Percentiles rank a stretch among this genome's conserved stretches.
Conservation (phyloP, 2,329 filamentous ascomycete genomes). For the Colletotrichum sp. region DNA sequence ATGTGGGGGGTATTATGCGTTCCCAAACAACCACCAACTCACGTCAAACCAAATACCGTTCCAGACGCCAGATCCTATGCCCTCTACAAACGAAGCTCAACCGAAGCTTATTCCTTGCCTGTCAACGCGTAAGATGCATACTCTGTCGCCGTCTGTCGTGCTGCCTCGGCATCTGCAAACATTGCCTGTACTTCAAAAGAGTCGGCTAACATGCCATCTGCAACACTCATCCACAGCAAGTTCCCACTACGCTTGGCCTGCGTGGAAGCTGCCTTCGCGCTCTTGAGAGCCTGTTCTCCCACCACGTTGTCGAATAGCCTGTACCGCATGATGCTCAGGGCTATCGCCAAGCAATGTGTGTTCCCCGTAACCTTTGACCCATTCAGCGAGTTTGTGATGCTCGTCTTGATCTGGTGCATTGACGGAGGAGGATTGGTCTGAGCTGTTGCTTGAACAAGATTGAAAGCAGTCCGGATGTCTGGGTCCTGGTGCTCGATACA, state of each 20-base stretch:
- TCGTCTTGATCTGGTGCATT: slow-evolving; percentile 79
- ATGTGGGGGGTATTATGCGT: slow-evolving; percentile 17
- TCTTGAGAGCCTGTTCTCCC: slow-evolving; percentile 80
- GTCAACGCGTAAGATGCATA: slow-evolving; percentile 49
- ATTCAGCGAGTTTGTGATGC: slow-evolving; percentile 75
- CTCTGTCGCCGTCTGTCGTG: slow-evolving; percentile 45
- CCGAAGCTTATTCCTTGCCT: slow-evolving; percentile 25
- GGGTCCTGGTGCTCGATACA: slow-evolving; percentile 74
- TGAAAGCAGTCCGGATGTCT: slow-evolving; percentile 79
- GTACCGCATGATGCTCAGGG: slow-evolving; percentile 83
- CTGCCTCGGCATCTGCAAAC: slow-evolving; percentile 42
- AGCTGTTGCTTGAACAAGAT: slow-evolving; percentile 75
- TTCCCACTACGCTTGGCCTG: slow-evolving; percentile 76
- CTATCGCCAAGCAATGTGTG: slow-evolving; percentile 80
- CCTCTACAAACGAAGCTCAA: not conserved
- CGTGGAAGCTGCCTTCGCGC: slow-evolving; percentile 70
- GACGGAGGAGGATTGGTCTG: slow-evolving; percentile 65
- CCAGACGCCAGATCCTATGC: slow-evolving; percentile 19
- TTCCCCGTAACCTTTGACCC: slow-evolving; percentile 75
- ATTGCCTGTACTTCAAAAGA: slow-evolving; percentile 78
- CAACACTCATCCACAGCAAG: slow-evolving; percentile 79
- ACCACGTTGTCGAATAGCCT: slow-evolving; percentile 84
- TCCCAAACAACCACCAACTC: slow-evolving; percentile 15
- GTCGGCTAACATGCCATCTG: slow-evolving; percentile 78
- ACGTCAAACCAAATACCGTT: slow-evolving; percentile 14